Percentiles rank a stretch among this genome's conserved stretches.
Conservation (phyloP, 2,329 filamentous ascomycete genomes). For the Verticillium dahliae region DNA sequence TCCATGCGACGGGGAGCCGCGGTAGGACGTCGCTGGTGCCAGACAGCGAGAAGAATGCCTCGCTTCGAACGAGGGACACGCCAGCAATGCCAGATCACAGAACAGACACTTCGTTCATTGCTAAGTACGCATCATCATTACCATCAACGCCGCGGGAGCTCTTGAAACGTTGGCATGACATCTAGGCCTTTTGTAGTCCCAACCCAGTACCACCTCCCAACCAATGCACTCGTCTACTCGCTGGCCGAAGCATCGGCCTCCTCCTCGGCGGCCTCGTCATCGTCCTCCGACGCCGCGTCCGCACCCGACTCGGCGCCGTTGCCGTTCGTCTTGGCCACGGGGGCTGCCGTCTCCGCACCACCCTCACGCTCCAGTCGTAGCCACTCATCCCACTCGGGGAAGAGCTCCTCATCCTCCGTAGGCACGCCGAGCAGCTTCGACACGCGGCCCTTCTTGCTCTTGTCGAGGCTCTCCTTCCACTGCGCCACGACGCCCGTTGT, state of each 20-base stretch:
- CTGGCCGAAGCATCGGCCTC: conserved; percentile 17
- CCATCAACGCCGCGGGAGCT: conserved; percentile 13
- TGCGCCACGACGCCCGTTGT: conserved; percentile 59
- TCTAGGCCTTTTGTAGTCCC: conserved; percentile 13
- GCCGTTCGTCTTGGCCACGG: conserved; percentile 11
- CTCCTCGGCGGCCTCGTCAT: conserved; percentile 17
- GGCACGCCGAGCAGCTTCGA: conserved; percentile 78
- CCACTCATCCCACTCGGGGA: conserved; percentile 95
- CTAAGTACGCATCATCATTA: conserved; percentile 13
- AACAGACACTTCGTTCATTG: conserved; percentile 4
- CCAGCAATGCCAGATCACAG: background rate
- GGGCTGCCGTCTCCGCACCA: conserved; percentile 27
- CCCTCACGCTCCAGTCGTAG: conserved; percentile 73
- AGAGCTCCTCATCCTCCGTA: conserved; percentile 77
- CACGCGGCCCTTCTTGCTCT: conserved; percentile 78
- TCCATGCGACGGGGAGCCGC: background rate
- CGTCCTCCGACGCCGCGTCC: conserved; percentile 16
- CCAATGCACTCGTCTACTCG: conserved; percentile 10
- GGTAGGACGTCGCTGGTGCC: background rate
- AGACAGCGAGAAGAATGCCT: background rate
- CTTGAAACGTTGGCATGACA: conserved; percentile 8
- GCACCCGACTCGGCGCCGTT: conserved; percentile 10
- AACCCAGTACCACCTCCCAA: conserved; percentile 1
- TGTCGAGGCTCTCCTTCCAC: conserved; percentile 83
- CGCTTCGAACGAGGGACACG: background rate